Conservation (phyloP, 805 yeast genomes). For the Wickerhamiella kurtzmanii region DNA sequence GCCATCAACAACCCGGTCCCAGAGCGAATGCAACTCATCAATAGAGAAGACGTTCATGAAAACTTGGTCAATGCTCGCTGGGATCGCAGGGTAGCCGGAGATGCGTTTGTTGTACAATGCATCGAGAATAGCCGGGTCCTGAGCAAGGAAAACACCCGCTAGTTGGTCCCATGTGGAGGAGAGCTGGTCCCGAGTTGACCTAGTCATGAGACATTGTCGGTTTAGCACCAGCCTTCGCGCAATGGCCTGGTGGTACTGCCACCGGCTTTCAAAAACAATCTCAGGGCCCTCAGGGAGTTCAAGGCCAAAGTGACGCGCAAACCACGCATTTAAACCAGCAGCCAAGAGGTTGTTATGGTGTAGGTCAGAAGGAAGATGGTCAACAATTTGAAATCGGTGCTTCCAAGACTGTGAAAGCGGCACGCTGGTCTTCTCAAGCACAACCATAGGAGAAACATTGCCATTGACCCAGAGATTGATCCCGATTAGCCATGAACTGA, state of each 20-base stretch:
- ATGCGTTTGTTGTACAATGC: conserved; percentile 4
- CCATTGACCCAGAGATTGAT: not conserved
- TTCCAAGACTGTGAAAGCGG: not conserved
- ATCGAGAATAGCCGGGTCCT: conserved; percentile 13
- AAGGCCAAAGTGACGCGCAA: not conserved
- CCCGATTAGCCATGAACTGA: not conserved
- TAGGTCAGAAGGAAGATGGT: not conserved
- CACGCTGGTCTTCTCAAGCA: not conserved
- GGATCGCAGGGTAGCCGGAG: not conserved
- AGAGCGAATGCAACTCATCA: not conserved
- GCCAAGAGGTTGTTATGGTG: conserved; percentile 2
- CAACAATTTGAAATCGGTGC: not conserved
- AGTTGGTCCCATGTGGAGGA: conserved; percentile 9
- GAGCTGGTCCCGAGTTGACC: conserved; percentile 4
- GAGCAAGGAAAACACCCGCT: conserved; percentile 13
- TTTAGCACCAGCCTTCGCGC: not conserved
- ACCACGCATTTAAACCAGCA: conserved; percentile 4
- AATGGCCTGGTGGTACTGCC: not conserved
- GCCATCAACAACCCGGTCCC: conserved; percentile 7
- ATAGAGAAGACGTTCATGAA: conserved; percentile 3
- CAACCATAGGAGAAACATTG: not conserved
- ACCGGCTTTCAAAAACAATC: not conserved
- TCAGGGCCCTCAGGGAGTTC: not conserved
- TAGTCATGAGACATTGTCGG: conserved; percentile 5
- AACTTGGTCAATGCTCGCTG: not conserved